phyloP scores from a whole-genome alignment of 2,329 filamentous ascomycete genomes.

The Endothia cerciana region DNA sequence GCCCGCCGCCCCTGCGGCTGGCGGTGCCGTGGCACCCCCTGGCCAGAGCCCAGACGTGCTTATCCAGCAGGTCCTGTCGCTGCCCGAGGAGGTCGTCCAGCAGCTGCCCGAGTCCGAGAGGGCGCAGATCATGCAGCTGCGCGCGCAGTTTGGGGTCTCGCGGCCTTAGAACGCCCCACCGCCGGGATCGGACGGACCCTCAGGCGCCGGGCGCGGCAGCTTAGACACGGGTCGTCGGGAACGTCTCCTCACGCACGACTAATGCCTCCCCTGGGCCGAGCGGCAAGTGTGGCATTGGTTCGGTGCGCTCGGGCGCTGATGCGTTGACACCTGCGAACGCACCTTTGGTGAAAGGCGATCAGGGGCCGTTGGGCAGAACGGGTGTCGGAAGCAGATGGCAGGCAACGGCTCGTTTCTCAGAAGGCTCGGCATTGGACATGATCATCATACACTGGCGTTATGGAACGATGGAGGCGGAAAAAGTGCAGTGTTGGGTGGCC shows the following conservation, averaged over 20 bases:
- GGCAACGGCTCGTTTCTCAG: not conserved
- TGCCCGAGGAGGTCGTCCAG: slow-evolving; percentile 81
- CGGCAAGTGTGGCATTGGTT: not conserved
- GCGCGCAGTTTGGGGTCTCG: slow-evolving; percentile 48
- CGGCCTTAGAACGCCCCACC: slow-evolving; percentile 2
- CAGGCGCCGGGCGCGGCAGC: not conserved
- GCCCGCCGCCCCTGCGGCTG: slow-evolving; percentile 43
- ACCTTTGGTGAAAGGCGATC: not conserved
- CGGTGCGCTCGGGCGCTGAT: no score
- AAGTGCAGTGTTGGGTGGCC: not conserved
- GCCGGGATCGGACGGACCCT: no score
- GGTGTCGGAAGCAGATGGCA: not conserved
- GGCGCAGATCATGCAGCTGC: slow-evolving; percentile 77
- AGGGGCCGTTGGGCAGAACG: not conserved
- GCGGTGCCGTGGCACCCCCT: slow-evolving; percentile 39
- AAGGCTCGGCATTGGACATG: not conserved
- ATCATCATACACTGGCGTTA: not conserved
- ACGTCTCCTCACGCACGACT: not conserved
- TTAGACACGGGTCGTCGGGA: not conserved
- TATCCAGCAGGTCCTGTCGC: slow-evolving; percentile 78
- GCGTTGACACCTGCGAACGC: no score
- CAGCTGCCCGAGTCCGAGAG: slow-evolving; percentile 75
- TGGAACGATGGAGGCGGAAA: not conserved
- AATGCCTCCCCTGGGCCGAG: not conserved
- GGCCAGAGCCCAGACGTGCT: slow-evolving; percentile 69